Evolutionary conservation across 1,284 basidiomycete species (phyloP).

Genomic region (Sutorius eximius): DNA sequence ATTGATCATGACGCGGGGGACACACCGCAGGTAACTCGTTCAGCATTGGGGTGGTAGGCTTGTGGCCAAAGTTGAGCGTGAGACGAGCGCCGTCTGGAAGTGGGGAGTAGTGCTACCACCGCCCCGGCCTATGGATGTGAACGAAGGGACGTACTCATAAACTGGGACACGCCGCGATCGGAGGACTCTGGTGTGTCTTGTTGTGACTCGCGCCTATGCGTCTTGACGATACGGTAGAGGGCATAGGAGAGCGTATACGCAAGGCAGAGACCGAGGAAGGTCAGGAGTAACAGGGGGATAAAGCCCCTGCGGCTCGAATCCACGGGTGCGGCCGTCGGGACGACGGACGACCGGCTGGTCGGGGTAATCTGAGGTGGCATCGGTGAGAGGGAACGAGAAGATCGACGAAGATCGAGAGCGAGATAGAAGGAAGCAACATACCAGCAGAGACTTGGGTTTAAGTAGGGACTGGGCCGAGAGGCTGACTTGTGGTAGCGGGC

Average conservation of each 20-base stretch:
- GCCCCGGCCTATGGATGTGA: background rate
- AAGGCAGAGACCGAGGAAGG: constrained; percentile 29
- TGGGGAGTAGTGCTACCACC: background rate
- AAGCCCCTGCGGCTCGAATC: constrained; percentile 1
- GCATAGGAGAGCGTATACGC: constrained; percentile 29
- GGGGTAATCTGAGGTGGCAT: constrained; percentile 30
- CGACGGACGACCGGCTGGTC: constrained; percentile 2
- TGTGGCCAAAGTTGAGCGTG: constrained; percentile 21
- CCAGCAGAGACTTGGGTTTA: constrained; percentile 5
- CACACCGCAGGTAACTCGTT: constrained; percentile 13
- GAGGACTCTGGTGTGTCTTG: constrained; percentile 18
- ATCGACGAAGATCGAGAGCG: constrained; percentile 6
- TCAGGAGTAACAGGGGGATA: constrained; percentile 20
- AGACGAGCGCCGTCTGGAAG: constrained; percentile 29
- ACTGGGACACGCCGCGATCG: constrained; percentile 27
- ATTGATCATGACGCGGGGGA: background rate
- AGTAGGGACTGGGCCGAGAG: constrained; percentile 16
- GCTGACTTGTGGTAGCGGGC: constrained; percentile 21
- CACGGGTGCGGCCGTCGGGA: constrained; percentile 1
- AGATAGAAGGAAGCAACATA: constrained; percentile 18
- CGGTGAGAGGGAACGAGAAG: constrained; percentile 5
- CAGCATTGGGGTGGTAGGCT: background rate
- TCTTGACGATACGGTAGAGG: constrained; percentile 29
- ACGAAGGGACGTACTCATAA: constrained; percentile 29
- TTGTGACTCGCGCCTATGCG: constrained; percentile 12